Base-by-base conservation (phyloP, 1,139 yeast genomes). In the Candida pseudoviswanathii region DNA sequence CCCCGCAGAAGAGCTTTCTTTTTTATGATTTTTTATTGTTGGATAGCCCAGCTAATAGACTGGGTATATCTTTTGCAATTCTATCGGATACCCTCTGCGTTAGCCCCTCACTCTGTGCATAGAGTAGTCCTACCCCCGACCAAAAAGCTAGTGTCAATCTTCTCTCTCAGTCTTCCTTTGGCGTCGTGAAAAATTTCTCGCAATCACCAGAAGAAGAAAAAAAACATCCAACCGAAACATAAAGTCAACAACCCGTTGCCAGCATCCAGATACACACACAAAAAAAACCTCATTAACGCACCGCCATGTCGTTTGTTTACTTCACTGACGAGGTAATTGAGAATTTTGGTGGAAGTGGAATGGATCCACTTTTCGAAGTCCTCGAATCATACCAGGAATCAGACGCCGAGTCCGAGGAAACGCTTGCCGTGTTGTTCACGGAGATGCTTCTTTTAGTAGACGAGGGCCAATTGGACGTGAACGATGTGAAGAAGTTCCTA, bases 381-480 rank as follows among this genome's bases (percentile, higher is more conserved):
- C 57, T 71, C 26, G 68, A 65, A 38, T 56, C 63, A n/a, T 56
- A 62, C 5, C 62, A 60, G 39, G 52, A 52, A 37, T 45, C 58
- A 3, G 57, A 54, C 32, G 47, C 50, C 8, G 62, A 63, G 29
- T 44, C 51, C 22, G 65, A 61, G 49, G 58, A 48, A 22, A 45
- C 53, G 5, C 45, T 56, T 24, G 60, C 61, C 2, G 54, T 53
- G 41, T 47, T 72, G 26, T 74, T 73, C 61, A 71, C 77, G 4
- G 81, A 76, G 51, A 49, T 75, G 8, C 52, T 76, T 36, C 58
- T 75, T 57, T 60, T 60, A 1, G 63, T 62, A 41, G 70, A 70
- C 47, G 71, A 67, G 5, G 64, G 55, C 1, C 51, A 50, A 29
- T 50, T 76, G 30, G 57, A 59, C 1, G 45, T 62, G 6, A 68